A percentile compares a stretch with the other conserved stretches of the same genome.
phyloP scores from a whole-genome alignment of 176 grass and related monocot species.

The Musa troglodytarum region DNA sequence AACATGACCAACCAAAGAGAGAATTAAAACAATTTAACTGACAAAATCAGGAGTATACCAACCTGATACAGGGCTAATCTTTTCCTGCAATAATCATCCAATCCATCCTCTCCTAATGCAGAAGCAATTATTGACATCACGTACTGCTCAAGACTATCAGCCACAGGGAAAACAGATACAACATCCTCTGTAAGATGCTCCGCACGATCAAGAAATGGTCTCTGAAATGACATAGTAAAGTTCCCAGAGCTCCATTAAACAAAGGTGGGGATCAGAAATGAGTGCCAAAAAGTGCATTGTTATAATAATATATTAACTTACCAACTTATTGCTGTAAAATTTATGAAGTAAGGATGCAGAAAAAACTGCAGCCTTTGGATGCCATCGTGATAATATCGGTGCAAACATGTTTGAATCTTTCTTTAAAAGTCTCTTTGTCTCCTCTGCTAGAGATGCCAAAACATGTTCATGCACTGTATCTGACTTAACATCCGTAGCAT shows the following conservation, averaged over 20 bases:
- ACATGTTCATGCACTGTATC: constrained; percentile 63
- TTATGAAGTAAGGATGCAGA: constrained; percentile 95
- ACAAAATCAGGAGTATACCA: constrained; percentile 13
- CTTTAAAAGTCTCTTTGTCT: constrained; percentile 80
- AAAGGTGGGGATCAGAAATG: neutral
- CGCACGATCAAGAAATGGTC: constrained; percentile 78
- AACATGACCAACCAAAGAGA: neutral
- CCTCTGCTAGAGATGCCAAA: constrained; percentile 77
- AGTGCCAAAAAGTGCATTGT: neutral
- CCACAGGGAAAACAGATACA: constrained; percentile 81
- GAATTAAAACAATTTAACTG: neutral
- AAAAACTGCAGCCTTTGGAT: constrained; percentile 72
- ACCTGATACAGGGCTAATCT: constrained; percentile 79
- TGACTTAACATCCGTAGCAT: constrained; percentile 57
- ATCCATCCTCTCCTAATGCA: constrained; percentile 62
- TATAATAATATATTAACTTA: constrained; percentile 14
- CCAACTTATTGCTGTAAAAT: constrained; percentile 92
- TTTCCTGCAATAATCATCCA: constrained; percentile 63
- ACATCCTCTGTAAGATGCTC: constrained; percentile 97
- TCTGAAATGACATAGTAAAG: constrained; percentile 38
- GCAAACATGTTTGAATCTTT: constrained; percentile 72
- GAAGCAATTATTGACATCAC: constrained; percentile 78
- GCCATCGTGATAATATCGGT: constrained; percentile 75
- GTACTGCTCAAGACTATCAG: constrained; percentile 73
- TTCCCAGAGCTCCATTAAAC: neutral